Evolutionary conservation across 306 rosid species (phyloP), one percentile per base, ranked within the genome.

Genomic region (Luffa acutangula): DNA sequence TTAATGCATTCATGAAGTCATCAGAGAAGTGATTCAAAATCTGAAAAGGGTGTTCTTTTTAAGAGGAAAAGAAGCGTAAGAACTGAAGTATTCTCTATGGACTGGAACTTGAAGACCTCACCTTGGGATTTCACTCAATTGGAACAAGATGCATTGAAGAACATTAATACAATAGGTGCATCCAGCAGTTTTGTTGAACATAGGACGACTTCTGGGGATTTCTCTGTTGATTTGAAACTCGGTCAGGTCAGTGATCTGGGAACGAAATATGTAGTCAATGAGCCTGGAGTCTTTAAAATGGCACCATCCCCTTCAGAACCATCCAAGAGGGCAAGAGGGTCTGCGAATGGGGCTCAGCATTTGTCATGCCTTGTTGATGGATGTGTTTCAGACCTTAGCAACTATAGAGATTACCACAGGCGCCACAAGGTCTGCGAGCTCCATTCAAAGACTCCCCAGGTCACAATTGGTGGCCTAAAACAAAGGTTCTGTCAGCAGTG

Each of bases 401-500:
- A 77, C 33, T 91, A 93, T 46, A 89, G 97, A 41, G 97, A 95
- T 75, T 95, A 95, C 85, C 97, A 96, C 62, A 84, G 96, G 80
- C 98, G 99, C 82, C 99, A 96, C 82, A 96, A 96, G 89, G 99
- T 96, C 78, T 96, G 99, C 67, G 99, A 96, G 78, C 86, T 88
- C 72, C 99, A 96, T 64, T 96, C 99, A 65, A 96, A 96, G 85
- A 90, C 97, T 80, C 88, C 99, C 7, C 86, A 90, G 81, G 99
- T 93, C 87, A 90, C 92, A 12, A 90, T 96, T 83, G 87, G 82
- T 11, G 99, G 99, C 76, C 87, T 84, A 10, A 93, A 87, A 70
- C 98, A 96, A 85, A 86, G 99, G 82, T 96, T 96, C 86, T 96
- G 98, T 90, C 99, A 96, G 83, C 99, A 96, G 84, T 96, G 99